A percentile compares a stretch with the other conserved stretches of the same genome.
phyloP scores from a whole-genome alignment of 2,329 filamentous ascomycete species.

The Arachnomyces sp. region DNA sequence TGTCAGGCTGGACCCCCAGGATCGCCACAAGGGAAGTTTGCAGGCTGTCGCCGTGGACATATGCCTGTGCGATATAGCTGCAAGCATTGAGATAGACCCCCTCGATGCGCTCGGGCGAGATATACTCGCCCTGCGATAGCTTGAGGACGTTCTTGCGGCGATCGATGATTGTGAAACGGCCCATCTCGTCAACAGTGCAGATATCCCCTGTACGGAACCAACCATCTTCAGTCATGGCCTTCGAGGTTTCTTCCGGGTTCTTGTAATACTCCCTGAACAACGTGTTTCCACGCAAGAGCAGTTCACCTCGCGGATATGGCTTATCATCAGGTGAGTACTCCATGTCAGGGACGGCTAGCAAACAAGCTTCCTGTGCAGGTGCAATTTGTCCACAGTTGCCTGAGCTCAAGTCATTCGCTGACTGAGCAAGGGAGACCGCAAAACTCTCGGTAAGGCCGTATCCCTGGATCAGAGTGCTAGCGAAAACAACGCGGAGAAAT shows the following conservation, averaged over 20 bases:
- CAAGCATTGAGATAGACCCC: slow-evolving; percentile 83
- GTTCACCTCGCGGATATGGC: slow-evolving; percentile 81
- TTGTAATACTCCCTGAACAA: slow-evolving; percentile 84
- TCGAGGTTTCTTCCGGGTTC: slow-evolving; percentile 77
- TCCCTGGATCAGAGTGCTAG: slow-evolving; percentile 71
- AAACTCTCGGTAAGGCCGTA: slow-evolving; percentile 95
- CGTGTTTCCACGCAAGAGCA: slow-evolving; percentile 71
- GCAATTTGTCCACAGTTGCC: slow-evolving; percentile 75
- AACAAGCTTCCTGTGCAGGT: slow-evolving; percentile 62
- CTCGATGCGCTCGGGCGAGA: slow-evolving; percentile 93
- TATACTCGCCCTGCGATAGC: slow-evolving; percentile 94
- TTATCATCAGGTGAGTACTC: slow-evolving; percentile 84
- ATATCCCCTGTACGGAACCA: slow-evolving; percentile 98
- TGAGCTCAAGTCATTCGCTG: slow-evolving; percentile 59
- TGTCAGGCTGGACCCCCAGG: slow-evolving; percentile 77
- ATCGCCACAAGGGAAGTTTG: slow-evolving; percentile 77
- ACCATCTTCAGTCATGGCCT: slow-evolving; percentile 73
- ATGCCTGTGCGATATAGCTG: slow-evolving; percentile 68
- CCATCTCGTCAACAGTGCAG: slow-evolving; percentile 70
- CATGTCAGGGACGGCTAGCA: slow-evolving; percentile 85
- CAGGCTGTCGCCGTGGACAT: slow-evolving; percentile 81
- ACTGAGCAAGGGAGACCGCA: slow-evolving; percentile 64
- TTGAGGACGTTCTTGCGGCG: slow-evolving; percentile 99
- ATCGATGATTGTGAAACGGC: slow-evolving; percentile 88
- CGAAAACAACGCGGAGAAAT: slow-evolving; percentile 78